phyloP scores from a whole-genome alignment of 495 filamentous ascomycete species.

The Chaetomidium leptoderma region DNA sequence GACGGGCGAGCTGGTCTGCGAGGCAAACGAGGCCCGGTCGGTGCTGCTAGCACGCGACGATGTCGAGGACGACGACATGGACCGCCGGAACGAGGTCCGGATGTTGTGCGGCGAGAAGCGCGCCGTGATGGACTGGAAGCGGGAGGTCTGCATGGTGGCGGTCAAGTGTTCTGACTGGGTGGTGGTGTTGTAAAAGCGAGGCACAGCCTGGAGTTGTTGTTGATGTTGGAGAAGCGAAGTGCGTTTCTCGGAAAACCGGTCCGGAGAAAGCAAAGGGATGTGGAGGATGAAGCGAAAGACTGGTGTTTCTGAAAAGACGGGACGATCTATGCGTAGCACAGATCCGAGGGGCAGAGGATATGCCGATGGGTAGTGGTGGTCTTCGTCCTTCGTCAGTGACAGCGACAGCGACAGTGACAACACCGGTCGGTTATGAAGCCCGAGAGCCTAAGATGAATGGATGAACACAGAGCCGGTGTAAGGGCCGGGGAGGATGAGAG shows the following conservation, averaged over 20 bases:
- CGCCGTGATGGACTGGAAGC: slow-evolving; percentile 49
- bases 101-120: slow-evolving; percentile 44
- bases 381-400: slow-evolving; percentile 19
- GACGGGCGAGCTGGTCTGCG: slow-evolving; percentile 39
- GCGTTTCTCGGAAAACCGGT: slow-evolving; percentile 18
- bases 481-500: background rate
- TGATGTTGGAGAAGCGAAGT: slow-evolving; percentile 22
- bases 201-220: slow-evolving; percentile 38
- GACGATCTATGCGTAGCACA: slow-evolving; percentile 35
- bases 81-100: slow-evolving; percentile 48
- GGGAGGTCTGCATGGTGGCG: slow-evolving; percentile 41
- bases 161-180: slow-evolving; percentile 1
- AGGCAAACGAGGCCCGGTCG: slow-evolving; percentile 39
- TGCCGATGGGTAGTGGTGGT: slow-evolving; percentile 9
- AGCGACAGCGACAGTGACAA: background rate
- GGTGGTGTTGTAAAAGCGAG: slow-evolving; percentile 24
- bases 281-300: slow-evolving; percentile 19
- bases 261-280: slow-evolving; percentile 25
- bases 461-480: background rate
- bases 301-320: slow-evolving; percentile 31
- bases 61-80: slow-evolving; percentile 40
- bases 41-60: slow-evolving; percentile 35
- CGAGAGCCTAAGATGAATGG: slow-evolving; percentile 10
- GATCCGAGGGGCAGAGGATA: slow-evolving; percentile 24
- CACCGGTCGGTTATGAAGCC: too few species aligned